These are phyloP conservation scores for Phoma sp. DNA, from an alignment of 2,329 filamentous ascomycete genomes.

Conservation along the genomic window DNA sequence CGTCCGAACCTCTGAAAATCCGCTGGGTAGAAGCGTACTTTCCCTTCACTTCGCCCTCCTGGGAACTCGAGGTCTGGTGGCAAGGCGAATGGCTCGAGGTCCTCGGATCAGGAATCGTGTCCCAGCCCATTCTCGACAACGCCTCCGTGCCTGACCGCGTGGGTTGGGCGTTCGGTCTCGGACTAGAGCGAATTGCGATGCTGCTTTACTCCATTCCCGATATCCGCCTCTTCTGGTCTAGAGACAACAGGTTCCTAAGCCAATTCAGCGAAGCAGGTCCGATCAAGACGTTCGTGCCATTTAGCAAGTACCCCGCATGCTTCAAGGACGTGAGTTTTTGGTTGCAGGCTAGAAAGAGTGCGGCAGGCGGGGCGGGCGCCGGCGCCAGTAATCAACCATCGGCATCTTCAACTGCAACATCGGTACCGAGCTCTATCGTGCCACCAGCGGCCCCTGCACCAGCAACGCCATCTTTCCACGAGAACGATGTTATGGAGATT, in stretches of 20 bases:
- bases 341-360: constrained; percentile 58
- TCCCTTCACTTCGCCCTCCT: constrained; percentile 93
- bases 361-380: constrained; percentile 34
- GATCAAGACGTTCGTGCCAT: constrained; percentile 76
- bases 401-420: constrained; percentile 5
- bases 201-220: constrained; percentile 95
- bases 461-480: constrained; percentile 68
- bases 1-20: constrained; percentile 76
- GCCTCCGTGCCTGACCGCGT: constrained; percentile 77
- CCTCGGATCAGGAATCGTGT: constrained; percentile 88
- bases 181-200: constrained; percentile 96
- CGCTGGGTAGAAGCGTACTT: constrained; percentile 98
- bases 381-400: constrained; percentile 18
- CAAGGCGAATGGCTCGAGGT: constrained; percentile 95
- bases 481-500: constrained; percentile 97
- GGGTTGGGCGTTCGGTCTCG: constrained; percentile 95
- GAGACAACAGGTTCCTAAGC: constrained; percentile 80
- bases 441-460: constrained; percentile 50
- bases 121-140: constrained; percentile 80
- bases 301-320: constrained; percentile 89
- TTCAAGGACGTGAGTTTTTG: constrained; percentile 96
- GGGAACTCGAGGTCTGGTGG: constrained; percentile 96
- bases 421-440: constrained; percentile 11
- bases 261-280: constrained; percentile 69
- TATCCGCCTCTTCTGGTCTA: constrained; percentile 95